Base-by-base conservation (phyloP, 768 basidiomycete genomes). In the Candolleomyces eurysporus region DNA sequence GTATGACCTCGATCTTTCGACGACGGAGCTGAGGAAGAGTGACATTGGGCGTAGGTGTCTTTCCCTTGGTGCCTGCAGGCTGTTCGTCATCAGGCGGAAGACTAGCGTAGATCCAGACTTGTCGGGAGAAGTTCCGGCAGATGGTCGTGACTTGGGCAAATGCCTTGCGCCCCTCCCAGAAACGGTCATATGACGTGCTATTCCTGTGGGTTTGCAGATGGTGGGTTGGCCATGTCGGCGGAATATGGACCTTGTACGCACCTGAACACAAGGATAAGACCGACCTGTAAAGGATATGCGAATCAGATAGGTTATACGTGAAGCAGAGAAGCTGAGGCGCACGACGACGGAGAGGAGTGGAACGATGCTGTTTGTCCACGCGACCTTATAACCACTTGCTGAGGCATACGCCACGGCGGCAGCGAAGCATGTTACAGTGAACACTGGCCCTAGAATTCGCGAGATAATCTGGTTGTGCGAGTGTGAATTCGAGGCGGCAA, bases 301-400 rank as follows among this genome's bases (percentile, higher is more conserved):
- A 49, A 32, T 52, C 30, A 66, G 60, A 61, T 14, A 31, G 26
- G 26, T 21, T 31, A 53, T 50, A 17, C 32, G 51, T 8, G 43
- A 32, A 36, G 49, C 36, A 30, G 43, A 36, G 56, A 45, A 45
- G 39, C 22, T 60, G 45, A 51, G 11, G 77, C 90, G 73, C 69
- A 92, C 94, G 65, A 96, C 95, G 13, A 97, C 92, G 11, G 92
- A 92, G 36, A 96, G 81, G 56, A 97, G 75, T 1, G 95, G 95
- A 2, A 95, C 85, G 59, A 96, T 89, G 26, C 91, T 88, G 72
- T 93, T 96, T 19, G 91, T 85, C 66, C 93, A 77, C 26, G 81
- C 79, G 49, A 95, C 72, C 31, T 78, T 72, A 58, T 85, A 80
- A 0, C 89, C 92, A 62, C 73, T 77, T 21, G 78, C 73, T 71